Percentiles rank a stretch among this genome's conserved stretches.
These are phyloP conservation scores for Pterocarpus santalinus DNA, from an alignment of 306 rosid species.

Conservation along the genomic window DNA sequence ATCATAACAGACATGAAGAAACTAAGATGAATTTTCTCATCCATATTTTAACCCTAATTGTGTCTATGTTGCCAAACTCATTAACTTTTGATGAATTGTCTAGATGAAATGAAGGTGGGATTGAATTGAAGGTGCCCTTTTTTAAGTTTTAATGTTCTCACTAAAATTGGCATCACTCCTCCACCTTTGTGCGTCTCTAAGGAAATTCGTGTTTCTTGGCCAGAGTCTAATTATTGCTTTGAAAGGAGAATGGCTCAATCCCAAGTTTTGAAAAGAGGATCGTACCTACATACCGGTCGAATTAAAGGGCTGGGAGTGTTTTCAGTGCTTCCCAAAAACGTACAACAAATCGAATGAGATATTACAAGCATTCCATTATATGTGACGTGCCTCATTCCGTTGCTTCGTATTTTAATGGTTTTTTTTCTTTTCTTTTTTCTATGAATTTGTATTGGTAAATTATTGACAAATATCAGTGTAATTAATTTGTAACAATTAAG, in stretches of 20 bases:
- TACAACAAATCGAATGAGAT: background rate
- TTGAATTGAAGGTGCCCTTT: slow-evolving; percentile 14
- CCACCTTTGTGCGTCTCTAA: background rate
- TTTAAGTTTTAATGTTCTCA: background rate
- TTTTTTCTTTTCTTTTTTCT: too few species aligned
- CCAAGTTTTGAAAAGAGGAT: background rate
- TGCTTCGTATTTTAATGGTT: background rate
- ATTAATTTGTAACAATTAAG: too few species aligned
- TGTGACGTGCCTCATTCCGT: background rate
- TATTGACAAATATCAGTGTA: too few species aligned
- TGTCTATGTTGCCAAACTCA: background rate
- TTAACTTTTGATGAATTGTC: slow-evolving; percentile 41
- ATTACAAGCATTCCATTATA: background rate
- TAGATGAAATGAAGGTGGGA: slow-evolving; percentile 23
- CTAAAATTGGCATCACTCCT: slow-evolving; percentile 16
- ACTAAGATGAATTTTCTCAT: slow-evolving; percentile 44
- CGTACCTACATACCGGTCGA: background rate
- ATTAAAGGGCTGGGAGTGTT: slow-evolving; percentile 42
- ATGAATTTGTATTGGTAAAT: too few species aligned
- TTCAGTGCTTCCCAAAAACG: slow-evolving; percentile 21
- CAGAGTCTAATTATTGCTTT: slow-evolving; percentile 41
- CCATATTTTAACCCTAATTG: slow-evolving; percentile 44
- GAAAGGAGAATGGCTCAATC: slow-evolving; percentile 13
- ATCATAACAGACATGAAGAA: slow-evolving; percentile 40
- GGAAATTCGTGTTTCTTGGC: slow-evolving; percentile 36